Conservation (phyloP, 139 green algal species). For the Prasinococcaceae sp. region DNA sequence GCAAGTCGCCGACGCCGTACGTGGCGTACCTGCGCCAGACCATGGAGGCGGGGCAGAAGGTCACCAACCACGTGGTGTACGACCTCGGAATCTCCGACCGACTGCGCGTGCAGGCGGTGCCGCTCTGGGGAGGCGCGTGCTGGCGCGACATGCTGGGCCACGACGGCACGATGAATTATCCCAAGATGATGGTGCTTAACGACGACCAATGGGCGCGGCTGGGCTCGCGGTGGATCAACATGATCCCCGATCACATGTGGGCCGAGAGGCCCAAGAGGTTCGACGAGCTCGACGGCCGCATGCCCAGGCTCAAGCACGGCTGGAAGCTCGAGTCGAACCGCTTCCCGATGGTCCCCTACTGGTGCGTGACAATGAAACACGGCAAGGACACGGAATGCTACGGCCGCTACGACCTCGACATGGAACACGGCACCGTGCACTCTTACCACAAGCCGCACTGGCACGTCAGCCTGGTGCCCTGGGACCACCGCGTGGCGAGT, state of each 20-base stretch:
- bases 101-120: background rate
- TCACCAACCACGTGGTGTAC: constrained; percentile 4
- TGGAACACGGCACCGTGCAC: constrained; percentile 2
- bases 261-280: background rate
- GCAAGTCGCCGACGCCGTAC: background rate
- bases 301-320: constrained; percentile 1
- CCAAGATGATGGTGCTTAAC: constrained; percentile 1
- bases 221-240: background rate
- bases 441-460: constrained; percentile 17
- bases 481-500: constrained; percentile 7
- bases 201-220: background rate
- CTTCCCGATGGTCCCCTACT: constrained; percentile 6
- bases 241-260: constrained; percentile 5
- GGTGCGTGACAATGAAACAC: constrained; percentile 8
- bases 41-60: background rate
- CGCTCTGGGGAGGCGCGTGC: background rate
- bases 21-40: constrained; percentile 1
- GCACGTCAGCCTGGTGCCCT: constrained; percentile 12
- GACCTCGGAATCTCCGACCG: background rate
- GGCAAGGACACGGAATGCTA: constrained; percentile 4
- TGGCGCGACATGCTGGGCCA: constrained; percentile 9
- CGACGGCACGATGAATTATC: background rate
- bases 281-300: background rate
- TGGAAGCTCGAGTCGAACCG: background rate
- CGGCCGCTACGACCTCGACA: background rate